Conservation (phyloP, 805 yeast genomes). For the Candida krabiensis region DNA sequence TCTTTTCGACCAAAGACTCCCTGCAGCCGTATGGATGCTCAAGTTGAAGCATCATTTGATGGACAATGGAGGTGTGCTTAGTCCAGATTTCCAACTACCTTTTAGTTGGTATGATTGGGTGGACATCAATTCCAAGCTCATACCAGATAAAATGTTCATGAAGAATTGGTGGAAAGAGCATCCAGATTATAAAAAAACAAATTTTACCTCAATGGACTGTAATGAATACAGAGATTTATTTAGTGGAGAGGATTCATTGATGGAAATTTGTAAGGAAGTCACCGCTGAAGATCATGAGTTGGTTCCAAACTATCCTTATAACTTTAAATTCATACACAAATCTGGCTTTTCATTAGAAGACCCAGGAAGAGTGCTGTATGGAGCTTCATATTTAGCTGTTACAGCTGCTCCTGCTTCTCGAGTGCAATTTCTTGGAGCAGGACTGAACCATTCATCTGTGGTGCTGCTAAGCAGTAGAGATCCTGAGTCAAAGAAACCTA, state of each 20-base stretch:
- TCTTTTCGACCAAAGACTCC: slow-evolving; percentile 33
- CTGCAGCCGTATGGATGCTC: slow-evolving; percentile 31
- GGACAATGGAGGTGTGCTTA: slow-evolving; percentile 18
- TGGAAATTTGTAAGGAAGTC: slow-evolving; percentile 12
- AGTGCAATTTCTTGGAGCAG: slow-evolving; percentile 33
- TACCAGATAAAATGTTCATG: slow-evolving; percentile 9
- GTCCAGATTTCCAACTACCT: slow-evolving; percentile 28
- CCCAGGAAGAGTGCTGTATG: slow-evolving; percentile 28
- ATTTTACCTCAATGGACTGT: slow-evolving; percentile 18
- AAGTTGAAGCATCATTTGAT: slow-evolving; percentile 17
- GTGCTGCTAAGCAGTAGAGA: slow-evolving; percentile 25
- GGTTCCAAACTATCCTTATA: slow-evolving; percentile 16
- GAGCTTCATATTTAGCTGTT: slow-evolving; percentile 32
- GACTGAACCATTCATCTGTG: slow-evolving; percentile 22
- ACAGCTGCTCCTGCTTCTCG: slow-evolving; percentile 31
- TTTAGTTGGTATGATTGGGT: slow-evolving; percentile 36
- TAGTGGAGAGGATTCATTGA: slow-evolving; percentile 8
- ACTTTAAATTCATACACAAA: slow-evolving; percentile 21
- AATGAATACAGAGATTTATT: slow-evolving; percentile 15
- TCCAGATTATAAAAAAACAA: slow-evolving; percentile 5
- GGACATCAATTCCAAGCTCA: slow-evolving; percentile 23
- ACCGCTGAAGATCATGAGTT: slow-evolving; percentile 8
- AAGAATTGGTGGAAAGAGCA: slow-evolving; percentile 9
- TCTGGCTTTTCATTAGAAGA: slow-evolving; percentile 16
- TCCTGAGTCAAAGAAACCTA: slow-evolving; percentile 8